A percentile compares a stretch with the other conserved stretches of the same genome.
Conservation (phyloP, 352 stramenopile species). For the Globisporangium ultimum region DNA sequence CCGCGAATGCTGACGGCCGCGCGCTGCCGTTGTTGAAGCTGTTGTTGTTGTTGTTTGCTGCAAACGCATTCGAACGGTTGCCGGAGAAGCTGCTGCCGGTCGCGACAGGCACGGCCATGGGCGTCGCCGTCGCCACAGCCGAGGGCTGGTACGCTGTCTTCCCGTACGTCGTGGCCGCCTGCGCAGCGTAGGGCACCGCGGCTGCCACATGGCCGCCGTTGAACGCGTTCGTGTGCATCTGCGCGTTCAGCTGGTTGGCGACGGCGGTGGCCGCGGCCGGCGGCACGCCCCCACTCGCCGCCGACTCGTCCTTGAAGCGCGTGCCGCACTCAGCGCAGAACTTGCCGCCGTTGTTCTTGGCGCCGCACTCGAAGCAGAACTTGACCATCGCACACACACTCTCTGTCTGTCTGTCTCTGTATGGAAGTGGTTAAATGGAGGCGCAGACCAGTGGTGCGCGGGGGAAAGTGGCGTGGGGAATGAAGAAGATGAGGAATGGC, state of each 20-base stretch:
- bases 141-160: constrained; percentile 1
- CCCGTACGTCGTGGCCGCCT: constrained; percentile 3
- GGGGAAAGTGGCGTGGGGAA: no score
- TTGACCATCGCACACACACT: constrained; percentile 44
- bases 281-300: neutral
- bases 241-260: constrained; percentile 3
- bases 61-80: constrained; percentile 14
- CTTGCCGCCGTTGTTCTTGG: constrained; percentile 41
- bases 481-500: no score
- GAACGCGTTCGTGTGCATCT: constrained; percentile 15
- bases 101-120: constrained; percentile 17
- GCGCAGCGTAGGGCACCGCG: constrained; percentile 8
- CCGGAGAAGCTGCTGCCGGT: neutral
- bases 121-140: neutral
- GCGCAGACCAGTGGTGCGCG: no score
- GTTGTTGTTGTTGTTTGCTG: neutral
- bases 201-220: constrained; percentile 1
- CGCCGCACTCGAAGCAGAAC: constrained; percentile 61
- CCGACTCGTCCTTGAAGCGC: constrained; percentile 20
- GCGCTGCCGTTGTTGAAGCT: constrained; percentile 9
- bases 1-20: neutral
- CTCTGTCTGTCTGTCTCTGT: no score
- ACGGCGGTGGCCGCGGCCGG: neutral
- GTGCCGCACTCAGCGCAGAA: constrained; percentile 70
- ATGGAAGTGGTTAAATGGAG: no score